A percentile compares a stretch with the other conserved stretches of the same genome.
phyloP scores from a whole-genome alignment of 2,329 filamentous ascomycete genomes.

The Exophiala dermatitidis region DNA sequence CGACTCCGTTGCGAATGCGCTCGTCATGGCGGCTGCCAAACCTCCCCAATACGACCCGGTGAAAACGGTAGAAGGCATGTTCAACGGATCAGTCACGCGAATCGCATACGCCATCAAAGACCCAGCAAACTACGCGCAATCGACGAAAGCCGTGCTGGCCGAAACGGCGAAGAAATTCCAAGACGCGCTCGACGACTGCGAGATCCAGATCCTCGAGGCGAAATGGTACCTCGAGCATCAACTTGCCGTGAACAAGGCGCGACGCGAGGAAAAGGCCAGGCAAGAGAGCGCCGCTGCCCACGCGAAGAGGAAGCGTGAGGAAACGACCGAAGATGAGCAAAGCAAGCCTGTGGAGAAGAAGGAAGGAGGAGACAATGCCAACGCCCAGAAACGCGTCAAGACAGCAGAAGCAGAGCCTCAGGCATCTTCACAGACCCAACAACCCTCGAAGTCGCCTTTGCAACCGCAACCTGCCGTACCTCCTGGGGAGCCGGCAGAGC shows the following conservation, averaged over 20 bases:
- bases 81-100: constrained; percentile 26
- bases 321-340: constrained; percentile 13
- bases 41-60: constrained; percentile 23
- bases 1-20: constrained; percentile 4
- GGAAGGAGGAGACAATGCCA: constrained; percentile 1
- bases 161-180: constrained; percentile 26
- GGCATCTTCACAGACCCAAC: constrained; percentile 1
- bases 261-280: constrained; percentile 23
- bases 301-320: constrained; percentile 23
- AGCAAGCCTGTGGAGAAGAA: constrained; percentile 8
- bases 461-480: constrained; percentile 5
- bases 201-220: constrained; percentile 26
- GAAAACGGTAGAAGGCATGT: constrained; percentile 26
- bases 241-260: constrained; percentile 21
- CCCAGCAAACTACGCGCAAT: constrained; percentile 23
- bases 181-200: constrained; percentile 27
- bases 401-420: constrained; percentile 19
- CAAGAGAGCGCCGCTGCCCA: constrained; percentile 17
- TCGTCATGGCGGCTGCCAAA: constrained; percentile 19
- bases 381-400: constrained; percentile 23
- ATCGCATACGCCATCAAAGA: constrained; percentile 27
- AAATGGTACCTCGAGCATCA: constrained; percentile 28
- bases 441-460: neutral
- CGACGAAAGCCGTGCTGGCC: constrained; percentile 23
- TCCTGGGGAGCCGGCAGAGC: constrained; percentile 1